Percentiles rank a stretch among this genome's conserved stretches.
phyloP scores from a whole-genome alignment of 2,329 filamentous ascomycete genomes.

The Aspergillus unguis region DNA sequence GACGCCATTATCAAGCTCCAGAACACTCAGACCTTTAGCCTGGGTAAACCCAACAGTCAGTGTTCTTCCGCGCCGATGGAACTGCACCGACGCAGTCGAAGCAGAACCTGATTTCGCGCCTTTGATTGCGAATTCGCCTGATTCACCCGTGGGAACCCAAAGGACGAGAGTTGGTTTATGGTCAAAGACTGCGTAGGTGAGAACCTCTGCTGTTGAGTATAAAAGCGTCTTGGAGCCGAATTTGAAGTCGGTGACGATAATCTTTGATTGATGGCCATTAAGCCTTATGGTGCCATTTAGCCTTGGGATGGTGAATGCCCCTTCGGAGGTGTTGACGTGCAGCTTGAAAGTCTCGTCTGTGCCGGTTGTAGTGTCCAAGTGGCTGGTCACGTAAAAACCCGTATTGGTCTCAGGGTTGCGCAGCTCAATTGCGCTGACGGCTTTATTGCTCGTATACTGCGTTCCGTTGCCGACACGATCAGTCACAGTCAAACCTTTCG shows the following conservation, averaged over 20 bases:
- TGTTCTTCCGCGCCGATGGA: conserved; percentile 40
- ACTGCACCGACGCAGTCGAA: conserved; percentile 40
- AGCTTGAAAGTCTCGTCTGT: conserved; percentile 55
- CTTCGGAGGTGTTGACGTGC: conserved; percentile 55
- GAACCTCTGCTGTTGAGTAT: conserved; percentile 56
- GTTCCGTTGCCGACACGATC: conserved; percentile 50
- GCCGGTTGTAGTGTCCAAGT: conserved; percentile 52
- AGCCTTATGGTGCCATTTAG: conserved; percentile 50
- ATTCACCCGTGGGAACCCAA: conserved; percentile 55
- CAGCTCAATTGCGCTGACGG: conserved; percentile 55
- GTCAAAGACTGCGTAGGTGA: conserved; percentile 52
- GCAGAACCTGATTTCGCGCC: conserved; percentile 37
- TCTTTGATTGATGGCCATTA: conserved; percentile 61
- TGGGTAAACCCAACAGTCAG: conserved; percentile 52
- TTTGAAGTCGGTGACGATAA: conserved; percentile 58
- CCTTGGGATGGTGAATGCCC: conserved; percentile 54
- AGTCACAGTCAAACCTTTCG: conserved; percentile 56
- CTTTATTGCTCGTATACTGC: conserved; percentile 50
- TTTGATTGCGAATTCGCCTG: conserved; percentile 53
- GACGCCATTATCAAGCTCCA: conserved; percentile 49
- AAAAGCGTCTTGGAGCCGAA: conserved; percentile 52
- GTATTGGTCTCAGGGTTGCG: conserved; percentile 57
- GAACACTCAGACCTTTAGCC: conserved; percentile 45
- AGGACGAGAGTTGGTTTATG: conserved; percentile 48
- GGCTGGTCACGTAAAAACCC: conserved; percentile 59